Evolutionary conservation across 371 early-diverging fungal species (phyloP).

Genomic region (Mitosporidium daphniae): DNA sequence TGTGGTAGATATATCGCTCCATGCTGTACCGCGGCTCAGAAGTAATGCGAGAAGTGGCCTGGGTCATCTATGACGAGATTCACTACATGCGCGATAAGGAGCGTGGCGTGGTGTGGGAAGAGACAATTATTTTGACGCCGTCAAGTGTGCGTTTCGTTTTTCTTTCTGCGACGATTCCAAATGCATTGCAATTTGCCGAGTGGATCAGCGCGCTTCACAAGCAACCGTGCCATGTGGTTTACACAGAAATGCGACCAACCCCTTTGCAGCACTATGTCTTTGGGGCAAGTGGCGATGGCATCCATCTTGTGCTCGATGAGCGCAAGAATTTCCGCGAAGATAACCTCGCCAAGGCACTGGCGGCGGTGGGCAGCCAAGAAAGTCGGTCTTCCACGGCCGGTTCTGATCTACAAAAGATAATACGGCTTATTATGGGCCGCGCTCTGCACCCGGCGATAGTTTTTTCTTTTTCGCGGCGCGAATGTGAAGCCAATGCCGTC

Average conservation of each 20-base stretch:
- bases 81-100: constrained; percentile 76
- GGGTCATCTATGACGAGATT: constrained; percentile 98
- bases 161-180: constrained; percentile 96
- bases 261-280: constrained; percentile 73
- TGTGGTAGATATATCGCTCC: constrained; percentile 62
- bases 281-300: constrained; percentile 60
- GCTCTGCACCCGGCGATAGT: constrained; percentile 94
- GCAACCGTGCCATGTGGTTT: constrained; percentile 92
- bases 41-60: constrained; percentile 87
- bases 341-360: constrained; percentile 56
- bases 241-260: constrained; percentile 93
- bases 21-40: constrained; percentile 97
- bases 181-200: constrained; percentile 95
- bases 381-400: constrained; percentile 2
- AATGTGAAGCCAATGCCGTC: constrained; percentile 72
- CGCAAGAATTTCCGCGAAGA: constrained; percentile 64
- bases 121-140: constrained; percentile 84
- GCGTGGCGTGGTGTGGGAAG: constrained; percentile 99
- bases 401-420: constrained; percentile 56
- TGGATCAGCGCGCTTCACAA: constrained; percentile 88
- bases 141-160: constrained; percentile 73
- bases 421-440: constrained; percentile 60
- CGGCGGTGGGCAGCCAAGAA: constrained; percentile 13
- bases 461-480: constrained; percentile 79
- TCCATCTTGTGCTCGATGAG: constrained; percentile 76